Evolutionary conservation across 176 grass and related monocot genomes (phyloP).

Genomic region (Avena sativa): DNA sequence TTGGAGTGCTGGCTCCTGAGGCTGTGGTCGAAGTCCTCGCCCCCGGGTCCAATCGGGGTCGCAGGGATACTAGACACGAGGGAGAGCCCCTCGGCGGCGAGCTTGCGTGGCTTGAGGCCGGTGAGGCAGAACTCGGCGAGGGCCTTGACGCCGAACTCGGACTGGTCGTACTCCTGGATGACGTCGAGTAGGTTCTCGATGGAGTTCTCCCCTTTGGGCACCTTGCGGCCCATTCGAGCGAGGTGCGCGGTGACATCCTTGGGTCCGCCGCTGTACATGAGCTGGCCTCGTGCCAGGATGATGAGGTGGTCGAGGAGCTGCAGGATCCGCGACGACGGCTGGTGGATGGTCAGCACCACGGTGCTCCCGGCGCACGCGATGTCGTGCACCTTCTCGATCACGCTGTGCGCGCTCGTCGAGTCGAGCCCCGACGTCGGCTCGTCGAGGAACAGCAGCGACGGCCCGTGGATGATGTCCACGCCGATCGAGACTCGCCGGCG

Average conservation of each 20-base stretch:
- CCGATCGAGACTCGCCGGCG: slow-evolving; percentile 77
- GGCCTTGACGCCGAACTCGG: slow-evolving; percentile 52
- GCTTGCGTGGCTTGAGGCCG: slow-evolving; percentile 66
- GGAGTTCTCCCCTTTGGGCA: slow-evolving; percentile 66
- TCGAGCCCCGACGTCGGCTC: slow-evolving; percentile 78
- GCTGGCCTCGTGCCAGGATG: slow-evolving; percentile 69
- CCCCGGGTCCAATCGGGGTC: slow-evolving; percentile 1
- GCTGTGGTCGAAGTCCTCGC: slow-evolving; percentile 66
- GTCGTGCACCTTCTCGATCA: slow-evolving; percentile 79
- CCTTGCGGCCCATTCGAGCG: slow-evolving; percentile 57
- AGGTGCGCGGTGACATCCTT: slow-evolving; percentile 55
- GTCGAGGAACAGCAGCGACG: slow-evolving; percentile 74
- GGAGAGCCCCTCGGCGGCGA: slow-evolving; percentile 42
- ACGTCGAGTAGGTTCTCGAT: slow-evolving; percentile 70
- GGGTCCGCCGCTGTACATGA: slow-evolving; percentile 67
- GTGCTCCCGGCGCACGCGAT: slow-evolving; percentile 75
- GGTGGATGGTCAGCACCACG: slow-evolving; percentile 72
- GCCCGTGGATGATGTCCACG: slow-evolving; percentile 82
- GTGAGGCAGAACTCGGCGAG: slow-evolving; percentile 77
- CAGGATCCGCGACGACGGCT: slow-evolving; percentile 70
- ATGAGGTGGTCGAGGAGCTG: slow-evolving; percentile 67
- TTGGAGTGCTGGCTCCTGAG: slow-evolving; percentile 58
- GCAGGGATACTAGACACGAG: slow-evolving; percentile 47
- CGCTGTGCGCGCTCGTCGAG: slow-evolving; percentile 85
- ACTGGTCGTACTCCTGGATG: slow-evolving; percentile 73